Base-by-base conservation (phyloP, 768 basidiomycete genomes). In the Tulasnella calospora region DNA sequence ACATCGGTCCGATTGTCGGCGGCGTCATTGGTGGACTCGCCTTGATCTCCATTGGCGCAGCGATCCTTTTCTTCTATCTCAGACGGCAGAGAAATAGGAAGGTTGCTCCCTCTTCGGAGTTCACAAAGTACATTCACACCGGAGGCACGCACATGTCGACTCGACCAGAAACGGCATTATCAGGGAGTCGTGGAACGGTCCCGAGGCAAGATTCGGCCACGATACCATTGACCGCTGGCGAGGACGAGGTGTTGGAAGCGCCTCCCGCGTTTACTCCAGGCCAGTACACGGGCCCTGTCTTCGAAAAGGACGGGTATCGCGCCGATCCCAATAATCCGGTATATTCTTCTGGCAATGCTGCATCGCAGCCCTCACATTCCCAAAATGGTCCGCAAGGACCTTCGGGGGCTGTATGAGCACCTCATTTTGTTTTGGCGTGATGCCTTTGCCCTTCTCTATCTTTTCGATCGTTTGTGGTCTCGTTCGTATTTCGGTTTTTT, bases 221-320 rank as follows among this genome's bases (percentile, higher is more conserved):
- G 40, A 78, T 51, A 77, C 47, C 51, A 19, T 41, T 57, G 46
- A 78, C 77, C 38, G 77, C 61, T 41, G 61, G 76, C 51, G 35
- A 41, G 36, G 67, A 69, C 30, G 67, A 71, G 46, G 36, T 27
- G 10, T 6, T 47, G 27, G 77, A 78, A 21, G 77, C 41, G n/a
- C 77, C 55, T 12, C 77, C 77, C 27, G 69, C 40, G 9, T 78
- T 78, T 51, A 78, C 77, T 41, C 77, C 77, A 46, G 77, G 77
- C 27, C 77, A 72, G 27, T 78, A 78, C 38, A 38, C 33, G 30
- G 77, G 77, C 19, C 77, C 77, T 44, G 67, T 78, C 40, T 78
- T 78, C 44, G 77, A 78, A 36, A 78, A 78, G 41, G 77, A 57
- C 69, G 77, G 77, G 30, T 72, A 78, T 36, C 35, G 71, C 3